Percentiles rank a stretch among this genome's conserved stretches.
phyloP scores from a whole-genome alignment of 192 early-diverging fungal genomes.

The Funneliformis mosseae region DNA sequence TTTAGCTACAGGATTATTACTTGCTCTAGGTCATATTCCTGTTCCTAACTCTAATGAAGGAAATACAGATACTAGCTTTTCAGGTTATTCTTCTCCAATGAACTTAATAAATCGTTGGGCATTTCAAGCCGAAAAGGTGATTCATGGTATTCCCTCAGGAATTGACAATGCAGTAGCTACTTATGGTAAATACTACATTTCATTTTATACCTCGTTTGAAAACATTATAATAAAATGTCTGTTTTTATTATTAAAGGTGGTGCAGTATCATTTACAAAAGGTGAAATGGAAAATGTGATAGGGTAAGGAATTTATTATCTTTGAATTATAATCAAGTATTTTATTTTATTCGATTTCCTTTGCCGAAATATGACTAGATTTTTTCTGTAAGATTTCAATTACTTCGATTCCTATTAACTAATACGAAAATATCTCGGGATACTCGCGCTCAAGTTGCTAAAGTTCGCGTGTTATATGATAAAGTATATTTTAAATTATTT shows the following conservation, averaged over 20 bases:
- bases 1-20: conserved; percentile 76
- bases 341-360: not conserved
- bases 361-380: not conserved
- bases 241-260: conserved; percentile 55
- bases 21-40: conserved; percentile 48
- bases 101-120: conserved; percentile 87
- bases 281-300: conserved; percentile 32
- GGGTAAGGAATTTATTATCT: not conserved
- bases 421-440: conserved; percentile 87
- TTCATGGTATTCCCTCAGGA: conserved; percentile 94
- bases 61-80: conserved; percentile 30
- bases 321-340: not conserved
- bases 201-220: not conserved
- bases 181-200: conserved; percentile 58
- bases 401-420: conserved; percentile 81
- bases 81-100: conserved; percentile 36
- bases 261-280: conserved; percentile 71
- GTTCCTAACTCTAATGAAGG: conserved; percentile 3
- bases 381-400: conserved; percentile 54
- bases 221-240: not conserved
- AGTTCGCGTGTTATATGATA: conserved; percentile 63
- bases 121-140: conserved; percentile 89
- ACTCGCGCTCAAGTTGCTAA: conserved; percentile 85
- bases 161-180: conserved; percentile 92
- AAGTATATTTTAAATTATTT: conserved; percentile 33